A percentile compares a stretch with the other conserved stretches of the same genome.
Evolutionary conservation across 202 grass and related monocot genomes (phyloP).

Genomic region (Hordeum pubiflorum): DNA sequence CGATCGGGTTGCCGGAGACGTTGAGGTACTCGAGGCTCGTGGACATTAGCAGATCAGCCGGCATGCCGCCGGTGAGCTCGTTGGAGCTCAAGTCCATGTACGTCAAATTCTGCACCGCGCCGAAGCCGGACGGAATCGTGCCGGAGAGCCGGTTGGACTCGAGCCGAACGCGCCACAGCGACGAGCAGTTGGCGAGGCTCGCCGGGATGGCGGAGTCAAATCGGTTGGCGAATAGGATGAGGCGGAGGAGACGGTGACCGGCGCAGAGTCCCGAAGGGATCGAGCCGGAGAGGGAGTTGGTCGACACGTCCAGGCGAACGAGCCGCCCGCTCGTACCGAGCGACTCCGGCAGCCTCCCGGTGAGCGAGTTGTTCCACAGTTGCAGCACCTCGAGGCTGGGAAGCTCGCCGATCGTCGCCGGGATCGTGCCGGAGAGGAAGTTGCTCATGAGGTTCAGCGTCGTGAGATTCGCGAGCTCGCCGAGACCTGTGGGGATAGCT

Average conservation of each 20-base stretch:
- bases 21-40: conserved; percentile 68
- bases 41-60: conserved; percentile 36
- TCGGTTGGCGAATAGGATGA: conserved; percentile 82
- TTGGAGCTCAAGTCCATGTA: conserved; percentile 87
- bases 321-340: conserved; percentile 46
- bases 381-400: conserved; percentile 63
- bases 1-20: conserved; percentile 65
- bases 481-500: conserved; percentile 38
- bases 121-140: conserved; percentile 56
- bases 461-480: conserved; percentile 38
- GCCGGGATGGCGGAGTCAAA: conserved; percentile 59
- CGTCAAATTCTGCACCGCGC: conserved; percentile 54
- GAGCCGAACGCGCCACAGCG: conserved; percentile 68
- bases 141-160: conserved; percentile 58
- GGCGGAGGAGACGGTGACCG: conserved; percentile 45
- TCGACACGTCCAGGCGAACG: conserved; percentile 68
- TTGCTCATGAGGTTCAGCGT: conserved; percentile 82
- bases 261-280: conserved; percentile 53
- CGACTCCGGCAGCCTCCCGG: conserved; percentile 42
- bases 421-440: conserved; percentile 54
- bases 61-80: conserved; percentile 46
- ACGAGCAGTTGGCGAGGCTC: conserved; percentile 55
- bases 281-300: conserved; percentile 57
- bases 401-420: conserved; percentile 41
- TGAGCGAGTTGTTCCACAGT: conserved; percentile 94